A percentile compares a stretch with the other conserved stretches of the same genome.
These are phyloP conservation scores for Trifolium fragiferum DNA, from an alignment of 306 rosid genomes.

Conservation along the genomic window DNA sequence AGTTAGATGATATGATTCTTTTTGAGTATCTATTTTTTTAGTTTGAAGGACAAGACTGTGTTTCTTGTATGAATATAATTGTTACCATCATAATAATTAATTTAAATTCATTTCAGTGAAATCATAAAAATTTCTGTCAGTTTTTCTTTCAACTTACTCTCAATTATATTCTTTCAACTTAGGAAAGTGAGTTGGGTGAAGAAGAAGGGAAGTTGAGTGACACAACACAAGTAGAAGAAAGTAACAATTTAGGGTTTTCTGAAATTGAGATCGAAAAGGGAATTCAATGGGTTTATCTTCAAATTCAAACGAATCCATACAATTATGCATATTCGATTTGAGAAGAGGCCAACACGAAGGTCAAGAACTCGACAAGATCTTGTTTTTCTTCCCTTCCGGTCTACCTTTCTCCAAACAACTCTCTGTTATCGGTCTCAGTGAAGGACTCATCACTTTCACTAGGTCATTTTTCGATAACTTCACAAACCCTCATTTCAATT, in stretches of 20 bases:
- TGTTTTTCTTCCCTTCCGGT: slow-evolving; percentile 87
- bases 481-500: background rate
- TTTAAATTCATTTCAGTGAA: background rate
- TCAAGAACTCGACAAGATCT: slow-evolving; percentile 90
- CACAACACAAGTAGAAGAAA: background rate
- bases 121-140: background rate
- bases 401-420: slow-evolving; percentile 84
- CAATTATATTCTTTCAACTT: no score
- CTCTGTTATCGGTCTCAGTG: slow-evolving; percentile 92
- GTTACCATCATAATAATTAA: background rate
- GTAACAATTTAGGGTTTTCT: background rate
- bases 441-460: slow-evolving; percentile 94
- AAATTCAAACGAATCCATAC: slow-evolving; percentile 57
- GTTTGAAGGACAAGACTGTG: background rate
- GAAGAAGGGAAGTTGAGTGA: background rate
- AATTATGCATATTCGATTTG: slow-evolving; percentile 86
- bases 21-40: background rate
- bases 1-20: background rate
- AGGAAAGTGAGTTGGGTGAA: slow-evolving; percentile 16
- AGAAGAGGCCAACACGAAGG: slow-evolving; percentile 96
- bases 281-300: slow-evolving; percentile 73
- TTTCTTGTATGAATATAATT: background rate
- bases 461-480: slow-evolving; percentile 46
- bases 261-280: background rate
- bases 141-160: slow-evolving; percentile 1